Conservation (phyloP, 1,284 basidiomycete genomes). For the Vanrija pseudolonga region DNA sequence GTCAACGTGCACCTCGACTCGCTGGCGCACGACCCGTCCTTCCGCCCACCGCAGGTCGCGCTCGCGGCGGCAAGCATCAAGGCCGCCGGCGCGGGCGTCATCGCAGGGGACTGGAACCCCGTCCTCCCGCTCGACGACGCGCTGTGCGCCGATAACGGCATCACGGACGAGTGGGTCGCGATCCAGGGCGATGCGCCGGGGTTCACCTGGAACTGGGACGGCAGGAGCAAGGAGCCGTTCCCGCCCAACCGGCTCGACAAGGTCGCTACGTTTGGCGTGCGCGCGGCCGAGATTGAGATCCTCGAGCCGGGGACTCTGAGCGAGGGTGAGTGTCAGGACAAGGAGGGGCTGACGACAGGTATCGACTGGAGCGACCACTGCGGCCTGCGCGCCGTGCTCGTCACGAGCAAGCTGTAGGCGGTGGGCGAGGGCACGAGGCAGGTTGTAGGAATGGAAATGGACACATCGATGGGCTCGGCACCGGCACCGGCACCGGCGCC, state of each 20-base stretch:
- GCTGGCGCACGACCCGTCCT: conserved; percentile 1
- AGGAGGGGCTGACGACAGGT: not conserved
- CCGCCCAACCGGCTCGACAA: conserved; percentile 4
- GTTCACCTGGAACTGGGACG: conserved; percentile 7
- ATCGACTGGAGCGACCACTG: conserved; percentile 7
- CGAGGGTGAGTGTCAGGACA: not conserved
- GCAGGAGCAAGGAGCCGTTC: conserved; percentile 6
- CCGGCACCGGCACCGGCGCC: too few relatives aligned
- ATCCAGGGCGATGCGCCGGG: not conserved
- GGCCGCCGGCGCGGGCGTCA: not conserved
- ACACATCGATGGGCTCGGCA: too few relatives aligned
- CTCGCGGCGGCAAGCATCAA: not conserved
- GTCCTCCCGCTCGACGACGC: not conserved
- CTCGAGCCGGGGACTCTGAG: conserved; percentile 1
- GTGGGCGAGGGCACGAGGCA: too few relatives aligned
- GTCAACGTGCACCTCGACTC: conserved; percentile 4
- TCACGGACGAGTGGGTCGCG: not conserved
- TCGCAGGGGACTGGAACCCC: conserved; percentile 3
- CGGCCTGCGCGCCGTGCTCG: not conserved
- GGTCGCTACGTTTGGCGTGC: not conserved
- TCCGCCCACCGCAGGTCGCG: conserved; percentile 1
- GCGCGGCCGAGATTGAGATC: not conserved
- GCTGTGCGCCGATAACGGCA: not conserved
- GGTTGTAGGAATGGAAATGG: too few relatives aligned
- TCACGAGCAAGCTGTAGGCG: too few relatives aligned